These are phyloP conservation scores for Leccinum variicolor DNA, from an alignment of 768 basidiomycete genomes.

Conservation along the genomic window DNA sequence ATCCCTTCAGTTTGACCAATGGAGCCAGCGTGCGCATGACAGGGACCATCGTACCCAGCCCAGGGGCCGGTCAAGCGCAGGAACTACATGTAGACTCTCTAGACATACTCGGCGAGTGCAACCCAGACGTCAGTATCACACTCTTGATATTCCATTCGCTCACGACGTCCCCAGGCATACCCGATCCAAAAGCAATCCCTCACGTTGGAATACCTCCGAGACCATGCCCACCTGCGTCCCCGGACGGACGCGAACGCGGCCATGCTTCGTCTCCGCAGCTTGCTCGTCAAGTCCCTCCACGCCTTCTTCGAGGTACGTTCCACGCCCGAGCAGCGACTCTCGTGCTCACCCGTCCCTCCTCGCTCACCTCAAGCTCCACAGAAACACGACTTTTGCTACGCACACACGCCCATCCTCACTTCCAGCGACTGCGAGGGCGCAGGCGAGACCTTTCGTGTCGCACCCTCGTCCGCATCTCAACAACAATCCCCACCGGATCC, in stretches of 20 bases:
- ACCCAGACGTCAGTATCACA: constrained; percentile 45
- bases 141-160: neutral
- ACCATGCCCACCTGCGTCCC: constrained; percentile 84
- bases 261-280: constrained; percentile 71
- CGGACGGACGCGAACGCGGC: constrained; percentile 70
- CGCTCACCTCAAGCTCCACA: constrained; percentile 31
- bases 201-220: constrained; percentile 75
- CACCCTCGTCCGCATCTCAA: constrained; percentile 29
- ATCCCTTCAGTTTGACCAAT: constrained; percentile 41
- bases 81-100: constrained; percentile 51
- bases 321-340: neutral
- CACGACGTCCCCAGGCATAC: constrained; percentile 52
- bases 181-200: constrained; percentile 91
- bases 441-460: constrained; percentile 84
- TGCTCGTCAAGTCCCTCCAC: constrained; percentile 52
- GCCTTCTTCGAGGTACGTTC: constrained; percentile 67
- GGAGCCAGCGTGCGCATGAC: constrained; percentile 52
- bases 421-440: constrained; percentile 94
- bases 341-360: too few relatives aligned
- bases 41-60: constrained; percentile 46
- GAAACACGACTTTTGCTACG: constrained; percentile 74
- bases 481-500: constrained; percentile 1
- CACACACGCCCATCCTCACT: constrained; percentile 86
- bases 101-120: constrained; percentile 52
- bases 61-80: constrained; percentile 46